Evolutionary conservation across 1,284 basidiomycete species (phyloP).

Genomic region (Grifola frondosa): DNA sequence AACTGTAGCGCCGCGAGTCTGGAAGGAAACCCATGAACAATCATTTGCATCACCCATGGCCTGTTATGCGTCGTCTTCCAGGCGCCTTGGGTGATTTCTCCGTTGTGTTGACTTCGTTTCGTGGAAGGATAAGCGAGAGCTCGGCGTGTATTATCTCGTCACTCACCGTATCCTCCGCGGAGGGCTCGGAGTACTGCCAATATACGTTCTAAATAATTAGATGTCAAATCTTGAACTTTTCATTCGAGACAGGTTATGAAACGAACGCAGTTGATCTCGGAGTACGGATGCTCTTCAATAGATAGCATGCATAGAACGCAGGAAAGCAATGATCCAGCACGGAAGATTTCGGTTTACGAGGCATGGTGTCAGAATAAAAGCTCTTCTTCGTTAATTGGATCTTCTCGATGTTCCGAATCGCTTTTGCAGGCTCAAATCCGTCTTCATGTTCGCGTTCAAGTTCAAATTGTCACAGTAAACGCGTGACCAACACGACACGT

Average conservation of each 20-base stretch:
- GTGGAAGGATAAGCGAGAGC: not conserved
- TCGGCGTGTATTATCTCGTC: not conserved
- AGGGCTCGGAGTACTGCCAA: conserved; percentile 83
- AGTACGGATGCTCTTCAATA: conserved; percentile 69
- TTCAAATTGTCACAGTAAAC: too few relatives aligned
- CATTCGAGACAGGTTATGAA: not conserved
- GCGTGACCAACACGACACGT: not conserved
- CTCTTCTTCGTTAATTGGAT: too few relatives aligned
- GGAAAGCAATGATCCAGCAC: conserved; percentile 63
- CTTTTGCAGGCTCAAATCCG: too few relatives aligned
- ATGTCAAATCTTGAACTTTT: too few relatives aligned
- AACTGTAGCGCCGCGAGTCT: conserved; percentile 84
- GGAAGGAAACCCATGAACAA: conserved; percentile 87
- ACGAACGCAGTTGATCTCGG: conserved; percentile 59
- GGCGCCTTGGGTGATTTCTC: conserved; percentile 75
- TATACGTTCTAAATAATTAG: conserved; percentile 53
- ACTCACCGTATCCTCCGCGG: conserved; percentile 64
- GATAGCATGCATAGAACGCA: conserved; percentile 86
- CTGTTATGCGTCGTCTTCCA: conserved; percentile 68
- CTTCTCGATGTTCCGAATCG: too few relatives aligned
- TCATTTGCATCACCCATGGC: conserved; percentile 90
- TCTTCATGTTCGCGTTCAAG: too few relatives aligned
- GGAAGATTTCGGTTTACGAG: conserved; percentile 35
- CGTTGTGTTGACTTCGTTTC: conserved; percentile 75
- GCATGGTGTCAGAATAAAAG: too few relatives aligned